These are phyloP conservation scores for Mycena crocata DNA, from an alignment of 768 basidiomycete genomes.

Conservation along the genomic window DNA sequence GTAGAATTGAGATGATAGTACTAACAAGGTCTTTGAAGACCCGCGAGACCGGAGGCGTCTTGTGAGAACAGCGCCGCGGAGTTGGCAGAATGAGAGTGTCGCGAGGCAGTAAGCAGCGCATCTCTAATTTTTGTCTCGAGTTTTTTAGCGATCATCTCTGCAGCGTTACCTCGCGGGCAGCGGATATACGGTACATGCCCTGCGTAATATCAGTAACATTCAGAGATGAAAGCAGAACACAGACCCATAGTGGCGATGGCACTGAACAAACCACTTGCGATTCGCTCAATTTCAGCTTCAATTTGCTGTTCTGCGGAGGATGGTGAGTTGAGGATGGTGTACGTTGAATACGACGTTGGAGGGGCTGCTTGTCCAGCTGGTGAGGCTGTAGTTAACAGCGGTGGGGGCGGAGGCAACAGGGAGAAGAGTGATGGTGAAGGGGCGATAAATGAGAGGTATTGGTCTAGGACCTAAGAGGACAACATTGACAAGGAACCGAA, in stretches of 20 bases:
- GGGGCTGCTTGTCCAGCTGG: constrained; percentile 48
- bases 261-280: constrained; percentile 92
- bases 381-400: constrained; percentile 42
- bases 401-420: constrained; percentile 71
- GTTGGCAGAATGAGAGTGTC: constrained; percentile 55
- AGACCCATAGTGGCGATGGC: constrained; percentile 88
- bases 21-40: constrained; percentile 88
- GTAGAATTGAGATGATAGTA: constrained; percentile 22
- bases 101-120: constrained; percentile 76
- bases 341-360: constrained; percentile 67
- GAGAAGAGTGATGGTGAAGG: constrained; percentile 96
- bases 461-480: constrained; percentile 83
- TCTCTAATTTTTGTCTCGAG: constrained; percentile 94
- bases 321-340: constrained; percentile 91
- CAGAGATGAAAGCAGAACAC: constrained; percentile 33
- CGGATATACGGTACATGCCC: constrained; percentile 96
- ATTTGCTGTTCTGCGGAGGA: constrained; percentile 90
- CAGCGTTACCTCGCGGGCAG: constrained; percentile 94
- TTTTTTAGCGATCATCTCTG: constrained; percentile 99
- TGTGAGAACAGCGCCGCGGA: constrained; percentile 78
- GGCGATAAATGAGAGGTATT: constrained; percentile 95
- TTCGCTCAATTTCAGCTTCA: constrained; percentile 91
- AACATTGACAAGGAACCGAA: constrained; percentile 22
- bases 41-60: constrained; percentile 86
- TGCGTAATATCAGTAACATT: constrained; percentile 41